phyloP scores from a whole-genome alignment of 192 early-diverging fungal species.

The Coemansia sp. region DNA sequence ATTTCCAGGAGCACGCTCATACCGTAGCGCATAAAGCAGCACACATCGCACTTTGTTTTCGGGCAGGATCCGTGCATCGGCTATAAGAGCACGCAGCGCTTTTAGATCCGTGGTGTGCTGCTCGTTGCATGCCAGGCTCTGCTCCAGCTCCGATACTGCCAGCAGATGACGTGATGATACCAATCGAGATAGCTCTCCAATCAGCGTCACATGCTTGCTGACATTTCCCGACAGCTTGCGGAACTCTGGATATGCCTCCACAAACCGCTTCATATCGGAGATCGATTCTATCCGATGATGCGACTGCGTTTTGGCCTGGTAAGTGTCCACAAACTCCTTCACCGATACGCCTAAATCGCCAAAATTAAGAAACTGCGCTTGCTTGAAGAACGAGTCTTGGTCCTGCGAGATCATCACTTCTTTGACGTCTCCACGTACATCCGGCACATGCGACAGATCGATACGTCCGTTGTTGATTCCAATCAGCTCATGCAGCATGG shows the following conservation, averaged over 20 bases:
- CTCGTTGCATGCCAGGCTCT: slow-evolving; percentile 86
- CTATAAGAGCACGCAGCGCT: slow-evolving; percentile 61
- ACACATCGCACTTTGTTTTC: slow-evolving; percentile 78
- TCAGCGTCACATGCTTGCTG: slow-evolving; percentile 96
- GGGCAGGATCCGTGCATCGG: slow-evolving; percentile 63
- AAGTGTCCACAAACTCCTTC: slow-evolving; percentile 92
- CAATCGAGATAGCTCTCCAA: slow-evolving; percentile 86
- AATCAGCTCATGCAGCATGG: slow-evolving; percentile 94
- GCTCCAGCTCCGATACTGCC: slow-evolving; percentile 90
- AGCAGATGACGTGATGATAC: slow-evolving; percentile 73
- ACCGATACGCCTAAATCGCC: slow-evolving; percentile 94
- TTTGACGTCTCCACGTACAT: slow-evolving; percentile 77
- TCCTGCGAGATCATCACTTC: slow-evolving; percentile 91
- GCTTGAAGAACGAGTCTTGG: slow-evolving; percentile 90
- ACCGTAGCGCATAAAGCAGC: slow-evolving; percentile 85
- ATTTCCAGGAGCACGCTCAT: slow-evolving; percentile 81
- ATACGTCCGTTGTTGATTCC: slow-evolving; percentile 92
- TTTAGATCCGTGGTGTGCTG: slow-evolving; percentile 83
- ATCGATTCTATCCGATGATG: slow-evolving; percentile 93
- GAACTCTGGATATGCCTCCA: slow-evolving; percentile 98
- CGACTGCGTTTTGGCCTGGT: slow-evolving; percentile 87
- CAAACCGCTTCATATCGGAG: slow-evolving; percentile 97
- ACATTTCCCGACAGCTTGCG: slow-evolving; percentile 95
- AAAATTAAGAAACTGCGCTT: slow-evolving; percentile 87
- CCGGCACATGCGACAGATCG: slow-evolving; percentile 82